phyloP scores from a whole-genome alignment of 768 basidiomycete genomes.

The Leccinum aurantiacum region DNA sequence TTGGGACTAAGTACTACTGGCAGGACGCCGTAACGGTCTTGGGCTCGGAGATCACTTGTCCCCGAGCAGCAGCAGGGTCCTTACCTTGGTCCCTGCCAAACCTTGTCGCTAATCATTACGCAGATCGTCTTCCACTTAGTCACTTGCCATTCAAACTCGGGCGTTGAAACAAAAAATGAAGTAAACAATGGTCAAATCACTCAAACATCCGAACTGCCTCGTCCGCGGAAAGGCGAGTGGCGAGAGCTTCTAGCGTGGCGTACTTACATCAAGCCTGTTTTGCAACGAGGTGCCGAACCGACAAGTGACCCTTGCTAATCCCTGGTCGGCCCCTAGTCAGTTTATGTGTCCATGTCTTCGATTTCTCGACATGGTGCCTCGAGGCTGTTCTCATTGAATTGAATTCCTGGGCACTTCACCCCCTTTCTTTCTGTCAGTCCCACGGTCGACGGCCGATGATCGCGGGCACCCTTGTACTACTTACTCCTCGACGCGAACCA shows the following conservation, averaged over 20 bases:
- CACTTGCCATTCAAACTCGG: not conserved
- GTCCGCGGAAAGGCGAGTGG: not conserved
- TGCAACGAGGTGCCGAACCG: not conserved
- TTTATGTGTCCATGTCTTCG: not conserved
- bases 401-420: not conserved
- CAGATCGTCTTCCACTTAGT: not conserved
- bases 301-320: not conserved
- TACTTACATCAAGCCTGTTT: not conserved
- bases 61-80: conserved; percentile 1
- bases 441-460: not conserved
- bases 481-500: no score
- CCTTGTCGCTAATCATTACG: not conserved
- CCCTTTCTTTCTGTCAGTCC: not conserved
- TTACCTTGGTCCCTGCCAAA: not conserved
- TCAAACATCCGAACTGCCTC: not conserved
- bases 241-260: not conserved
- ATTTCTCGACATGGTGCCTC: not conserved
- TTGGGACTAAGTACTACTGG: not conserved
- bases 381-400: not conserved
- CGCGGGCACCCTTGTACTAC: not conserved
- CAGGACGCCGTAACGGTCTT: conserved; percentile 1
- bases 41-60: not conserved
- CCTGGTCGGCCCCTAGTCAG: not conserved
- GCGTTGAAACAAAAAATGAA: not conserved
- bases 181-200: not conserved